Conservation (phyloP, 805 yeast species). For the Saccharomycopsis microspora region DNA sequence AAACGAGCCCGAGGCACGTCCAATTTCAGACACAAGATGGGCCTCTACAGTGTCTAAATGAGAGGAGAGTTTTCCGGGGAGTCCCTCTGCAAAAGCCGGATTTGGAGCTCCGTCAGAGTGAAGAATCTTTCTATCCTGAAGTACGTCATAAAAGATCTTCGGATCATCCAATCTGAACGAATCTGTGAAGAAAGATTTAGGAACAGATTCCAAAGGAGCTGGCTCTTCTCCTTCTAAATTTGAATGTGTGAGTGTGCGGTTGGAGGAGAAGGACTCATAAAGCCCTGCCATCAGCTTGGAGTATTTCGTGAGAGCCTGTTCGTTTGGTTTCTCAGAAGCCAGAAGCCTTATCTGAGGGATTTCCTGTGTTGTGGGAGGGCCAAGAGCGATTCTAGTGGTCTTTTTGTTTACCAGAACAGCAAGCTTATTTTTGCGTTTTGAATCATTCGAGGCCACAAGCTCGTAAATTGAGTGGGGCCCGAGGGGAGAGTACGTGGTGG, state of each 20-base stretch:
- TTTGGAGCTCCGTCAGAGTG: conserved; percentile 29
- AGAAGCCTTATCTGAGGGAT: conserved; percentile 72
- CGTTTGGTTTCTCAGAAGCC: conserved; percentile 34
- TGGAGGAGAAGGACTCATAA: conserved; percentile 27
- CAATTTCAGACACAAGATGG: conserved; percentile 69
- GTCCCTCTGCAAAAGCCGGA: conserved; percentile 22
- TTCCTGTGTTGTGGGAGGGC: conserved; percentile 67
- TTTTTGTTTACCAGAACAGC: conserved; percentile 21
- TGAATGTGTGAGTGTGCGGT: too few relatives aligned
- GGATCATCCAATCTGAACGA: conserved; percentile 84
- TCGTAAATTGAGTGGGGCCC: conserved; percentile 74
- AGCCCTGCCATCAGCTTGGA: conserved; percentile 26
- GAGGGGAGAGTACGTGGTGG: conserved; percentile 27
- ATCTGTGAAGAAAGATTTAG: conserved; percentile 53
- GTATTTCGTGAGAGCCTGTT: conserved; percentile 19
- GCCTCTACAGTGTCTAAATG: conserved; percentile 81
- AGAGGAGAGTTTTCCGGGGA: conserved; percentile 72
- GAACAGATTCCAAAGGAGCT: conserved; percentile 22
- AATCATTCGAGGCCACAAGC: conserved; percentile 52
- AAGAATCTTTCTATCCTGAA: conserved; percentile 41
- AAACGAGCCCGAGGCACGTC: conserved; percentile 74
- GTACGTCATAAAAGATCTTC: conserved; percentile 63
- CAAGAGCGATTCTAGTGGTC: conserved; percentile 35
- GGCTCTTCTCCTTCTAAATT: too few relatives aligned
- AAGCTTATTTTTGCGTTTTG: conserved; percentile 24